Conservation (phyloP, 306 rosid genomes). For the barrel medic (Medicago truncatula) region MtrunA17r5.0-ANR NC_053044.1:39181501-39182000, state of each 20-base stretch:
- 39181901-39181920: too few species aligned
- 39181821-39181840: constrained; percentile 46
- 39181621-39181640: constrained; percentile 56
- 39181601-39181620: constrained; percentile 56
- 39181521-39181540: constrained; percentile 3
- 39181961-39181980: neutral
- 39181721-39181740: constrained; percentile 1
- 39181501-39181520: constrained; percentile 48
- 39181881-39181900: neutral
- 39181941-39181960: neutral
- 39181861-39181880: neutral
- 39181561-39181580: constrained; percentile 60
- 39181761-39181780: constrained; percentile 53
- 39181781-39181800: constrained; percentile 44
- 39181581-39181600: constrained; percentile 71
- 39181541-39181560: constrained; percentile 51
- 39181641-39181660: constrained; percentile 49
- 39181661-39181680: constrained; percentile 51
- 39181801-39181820: constrained; percentile 47
- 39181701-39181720: constrained; percentile 8
- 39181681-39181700: constrained; percentile 60
- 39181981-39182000: neutral
- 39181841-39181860: constrained; percentile 43
- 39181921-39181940: neutral
- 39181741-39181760: constrained; percentile 34